These are phyloP conservation scores for Pneumocystis oryctolagi DNA, from an alignment of 1,139 yeast genomes.

Conservation along the genomic window DNA sequence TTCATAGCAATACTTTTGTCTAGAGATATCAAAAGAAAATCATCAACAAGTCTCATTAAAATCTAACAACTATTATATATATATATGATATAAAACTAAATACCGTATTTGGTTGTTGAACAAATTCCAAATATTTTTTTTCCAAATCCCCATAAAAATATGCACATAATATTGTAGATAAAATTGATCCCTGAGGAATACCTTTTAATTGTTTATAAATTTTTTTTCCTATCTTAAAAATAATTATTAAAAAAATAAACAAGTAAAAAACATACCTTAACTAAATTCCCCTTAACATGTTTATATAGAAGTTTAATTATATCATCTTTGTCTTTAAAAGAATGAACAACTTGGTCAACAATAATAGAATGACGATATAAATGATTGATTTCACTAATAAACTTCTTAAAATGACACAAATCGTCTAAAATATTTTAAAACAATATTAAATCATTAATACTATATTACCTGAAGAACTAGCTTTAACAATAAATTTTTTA, in stretches of 20 bases:
- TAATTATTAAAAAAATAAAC: not conserved
- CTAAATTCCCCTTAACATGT: constrained; percentile 31
- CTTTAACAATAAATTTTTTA: constrained; percentile 4
- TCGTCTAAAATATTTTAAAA: not conserved
- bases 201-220: constrained; percentile 44
- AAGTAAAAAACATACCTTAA: constrained; percentile 17
- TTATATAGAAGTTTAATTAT: constrained; percentile 19
- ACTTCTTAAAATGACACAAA: constrained; percentile 3
- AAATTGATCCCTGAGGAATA: constrained; percentile 71
- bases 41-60: constrained; percentile 66
- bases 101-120: constrained; percentile 16
- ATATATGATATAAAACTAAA: constrained; percentile 18
- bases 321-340: constrained; percentile 9
- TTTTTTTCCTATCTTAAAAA: constrained; percentile 19
- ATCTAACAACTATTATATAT: not conserved
- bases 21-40: constrained; percentile 55
- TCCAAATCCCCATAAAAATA: constrained; percentile 54
- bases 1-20: constrained; percentile 19
- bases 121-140: constrained; percentile 29
- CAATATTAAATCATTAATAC: not conserved
- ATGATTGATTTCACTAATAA: constrained; percentile 3
- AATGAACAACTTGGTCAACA: constrained; percentile 8
- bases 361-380: constrained; percentile 6
- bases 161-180: constrained; percentile 67
- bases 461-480: constrained; percentile 1